Percentiles rank a stretch among this genome's conserved stretches.
Evolutionary conservation across 148 eudicot genomes (phyloP).

Genomic region (Hydrangea macrophylla): DNA sequence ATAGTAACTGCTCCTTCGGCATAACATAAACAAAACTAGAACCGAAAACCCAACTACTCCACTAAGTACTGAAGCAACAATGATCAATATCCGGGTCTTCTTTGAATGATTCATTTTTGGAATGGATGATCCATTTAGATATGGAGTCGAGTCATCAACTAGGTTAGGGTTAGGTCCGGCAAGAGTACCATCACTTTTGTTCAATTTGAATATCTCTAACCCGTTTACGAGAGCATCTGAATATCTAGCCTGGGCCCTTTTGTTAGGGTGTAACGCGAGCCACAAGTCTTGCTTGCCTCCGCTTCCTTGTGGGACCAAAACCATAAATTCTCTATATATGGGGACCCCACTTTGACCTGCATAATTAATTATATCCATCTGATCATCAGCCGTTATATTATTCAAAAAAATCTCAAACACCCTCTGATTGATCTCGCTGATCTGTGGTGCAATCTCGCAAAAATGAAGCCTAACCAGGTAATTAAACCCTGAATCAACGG

Average conservation of each 20-base stretch:
- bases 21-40: not conserved
- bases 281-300: not conserved
- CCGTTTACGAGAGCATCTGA: not conserved
- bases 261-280: slow-evolving; percentile 4
- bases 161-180: not conserved
- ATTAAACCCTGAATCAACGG: not conserved
- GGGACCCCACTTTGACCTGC: not conserved
- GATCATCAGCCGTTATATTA: not conserved
- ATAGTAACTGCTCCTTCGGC: not conserved
- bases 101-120: not conserved
- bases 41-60: not conserved
- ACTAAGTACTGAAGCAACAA: not conserved
- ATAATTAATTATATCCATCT: not conserved
- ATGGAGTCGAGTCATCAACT: not conserved
- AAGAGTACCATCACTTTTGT: not conserved
- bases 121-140: not conserved
- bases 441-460: not conserved
- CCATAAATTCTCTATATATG: not conserved
- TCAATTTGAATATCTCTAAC: not conserved
- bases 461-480: not conserved
- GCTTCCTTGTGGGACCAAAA: not conserved
- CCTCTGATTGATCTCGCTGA: not conserved
- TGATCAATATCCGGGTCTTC: not conserved
- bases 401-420: not conserved
- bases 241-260: not conserved